These are phyloP conservation scores for Aspergillus sp. DNA, from an alignment of 2,329 filamentous ascomycete species.

Conservation along the genomic window DNA sequence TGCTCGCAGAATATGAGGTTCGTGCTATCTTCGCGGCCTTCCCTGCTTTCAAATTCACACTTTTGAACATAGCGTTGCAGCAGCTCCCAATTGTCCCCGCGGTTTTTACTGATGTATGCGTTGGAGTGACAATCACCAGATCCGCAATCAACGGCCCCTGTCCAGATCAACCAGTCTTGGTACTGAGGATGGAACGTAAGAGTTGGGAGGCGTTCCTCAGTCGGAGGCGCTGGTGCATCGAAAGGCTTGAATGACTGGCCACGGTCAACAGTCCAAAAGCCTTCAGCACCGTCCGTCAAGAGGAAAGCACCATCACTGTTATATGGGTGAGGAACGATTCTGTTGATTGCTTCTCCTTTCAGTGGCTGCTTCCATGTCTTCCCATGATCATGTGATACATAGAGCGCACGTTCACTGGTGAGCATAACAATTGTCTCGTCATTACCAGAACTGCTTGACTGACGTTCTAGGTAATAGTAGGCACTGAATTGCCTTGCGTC, in stretches of 20 bases:
- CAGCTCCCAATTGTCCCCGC: constrained; percentile 75
- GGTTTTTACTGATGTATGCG: constrained; percentile 76
- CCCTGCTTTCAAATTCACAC: constrained; percentile 81
- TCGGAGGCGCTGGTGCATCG: constrained; percentile 65
- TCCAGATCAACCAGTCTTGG: constrained; percentile 91
- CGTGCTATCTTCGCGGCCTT: constrained; percentile 60
- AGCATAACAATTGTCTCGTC: constrained; percentile 75
- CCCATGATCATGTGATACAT: constrained; percentile 80
- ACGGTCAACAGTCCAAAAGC: constrained; percentile 80
- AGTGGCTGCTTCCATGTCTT: constrained; percentile 78
- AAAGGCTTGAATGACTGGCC: constrained; percentile 74
- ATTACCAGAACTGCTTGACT: constrained; percentile 60
- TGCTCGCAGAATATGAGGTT: constrained; percentile 68
- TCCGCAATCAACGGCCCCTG: constrained; percentile 70
- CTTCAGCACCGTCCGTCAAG: constrained; percentile 66
- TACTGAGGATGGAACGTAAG: constrained; percentile 80
- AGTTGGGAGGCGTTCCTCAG: constrained; percentile 53
- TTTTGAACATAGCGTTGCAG: constrained; percentile 73
- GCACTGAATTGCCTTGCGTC: constrained; percentile 56
- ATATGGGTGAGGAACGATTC: constrained; percentile 75
- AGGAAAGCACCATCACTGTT: constrained; percentile 87
- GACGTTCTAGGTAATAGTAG: constrained; percentile 78
- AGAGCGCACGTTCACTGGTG: constrained; percentile 63
- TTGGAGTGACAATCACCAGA: constrained; percentile 67
- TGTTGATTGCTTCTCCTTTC: constrained; percentile 67